Evolutionary conservation across 352 stramenopile genomes (phyloP), one percentile per base, ranked within the genome.

Genomic region (Phytophthora hybrid): DNA sequence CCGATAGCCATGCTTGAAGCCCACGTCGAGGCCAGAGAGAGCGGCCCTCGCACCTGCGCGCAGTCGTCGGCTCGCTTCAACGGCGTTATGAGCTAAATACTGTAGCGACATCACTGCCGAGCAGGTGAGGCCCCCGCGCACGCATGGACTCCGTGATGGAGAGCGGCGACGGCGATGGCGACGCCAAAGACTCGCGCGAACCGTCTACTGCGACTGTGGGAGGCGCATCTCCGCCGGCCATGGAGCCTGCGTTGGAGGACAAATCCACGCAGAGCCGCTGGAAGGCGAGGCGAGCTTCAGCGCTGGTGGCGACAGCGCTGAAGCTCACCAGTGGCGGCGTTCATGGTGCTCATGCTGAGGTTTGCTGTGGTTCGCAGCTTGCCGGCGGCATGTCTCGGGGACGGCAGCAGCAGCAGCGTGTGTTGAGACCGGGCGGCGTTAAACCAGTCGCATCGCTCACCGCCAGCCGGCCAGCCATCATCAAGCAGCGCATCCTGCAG

Each of bases 181-280:
- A n/a, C 37, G 34, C 53, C 41, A 64, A 58, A 63, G 59, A 56
- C 21, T 26, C 21, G 52, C 59, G 53, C 59, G 69, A 76, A 76
- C 69, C 39, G 69, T 71, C 69, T 72, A 59, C 59, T 66, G 68
- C 67, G 55, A 76, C 49, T 51, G 62, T 76, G 69, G 69, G 69
- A 76, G 69, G 49, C 63, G 47, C 69, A 76, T 76, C 69, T 39
- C 41, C 61, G 29, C 13, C 59, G 41, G 19, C 54, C 37, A 44
- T 44, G 37, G 37, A 44, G 37, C 16, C 34, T 41, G 34, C 53
- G 8, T 19, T 49, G 41, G 34, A 21, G 57, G 37, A 63, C 64
- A 73, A 77, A 77, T 73, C 70, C 51, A 44, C 49, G 26, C 53
- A 59, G 70, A 77, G 55, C 44, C 44, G 54, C 37, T 18, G 37